Evolutionary conservation across 2,329 filamentous ascomycete genomes (phyloP), one percentile per base, ranked within the genome.

Genomic region (Fusarium poae): DNA sequence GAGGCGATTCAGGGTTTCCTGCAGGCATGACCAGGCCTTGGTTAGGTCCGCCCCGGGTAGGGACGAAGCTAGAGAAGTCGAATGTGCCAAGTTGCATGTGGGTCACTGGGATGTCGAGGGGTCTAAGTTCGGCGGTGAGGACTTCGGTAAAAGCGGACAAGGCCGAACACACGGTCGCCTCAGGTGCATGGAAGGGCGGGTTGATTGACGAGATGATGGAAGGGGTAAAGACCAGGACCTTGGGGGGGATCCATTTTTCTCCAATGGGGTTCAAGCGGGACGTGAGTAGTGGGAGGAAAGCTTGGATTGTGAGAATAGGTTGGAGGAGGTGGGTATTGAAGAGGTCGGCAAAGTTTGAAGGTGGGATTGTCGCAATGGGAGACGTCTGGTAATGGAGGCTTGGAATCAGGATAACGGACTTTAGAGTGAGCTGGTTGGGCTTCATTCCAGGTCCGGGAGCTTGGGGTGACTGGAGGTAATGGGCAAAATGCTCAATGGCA

Each of bases 61-160:
- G 86, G 3, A 85, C 85, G 79, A 90, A 89, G 66, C 89, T 85
- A 9, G 89, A 88, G 73, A 95, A 89, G 79, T 98, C 95, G 77
- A 99, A 93, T 23, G 93, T 94, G 61, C 96, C 96, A 3, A 98
- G 89, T 79, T 95, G 93, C 77, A 99, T 86, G 76, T 97, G 93
- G 3, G 92, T 91, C 21, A 97, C 92, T 39, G 91, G 88, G 54
- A 97, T 91, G 53, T 86, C 87, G 35, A 96, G 84, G 6, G 92
- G 89, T 6, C 86, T 85, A 40, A 97, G 86, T 82, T 98, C 96
- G 56, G 89, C 89, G 16, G 91, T 86, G 13, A 98, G 85, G 1
- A 93, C 92, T 51, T 91, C 87, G 29, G 92, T 92, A 77, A 97
- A 97, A 27, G 93, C 92, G 15, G 92, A 89, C n/a, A 98, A 86